Conservation (phyloP, 2,329 filamentous ascomycete genomes). For the Apiospora kogelbergensis region DNA sequence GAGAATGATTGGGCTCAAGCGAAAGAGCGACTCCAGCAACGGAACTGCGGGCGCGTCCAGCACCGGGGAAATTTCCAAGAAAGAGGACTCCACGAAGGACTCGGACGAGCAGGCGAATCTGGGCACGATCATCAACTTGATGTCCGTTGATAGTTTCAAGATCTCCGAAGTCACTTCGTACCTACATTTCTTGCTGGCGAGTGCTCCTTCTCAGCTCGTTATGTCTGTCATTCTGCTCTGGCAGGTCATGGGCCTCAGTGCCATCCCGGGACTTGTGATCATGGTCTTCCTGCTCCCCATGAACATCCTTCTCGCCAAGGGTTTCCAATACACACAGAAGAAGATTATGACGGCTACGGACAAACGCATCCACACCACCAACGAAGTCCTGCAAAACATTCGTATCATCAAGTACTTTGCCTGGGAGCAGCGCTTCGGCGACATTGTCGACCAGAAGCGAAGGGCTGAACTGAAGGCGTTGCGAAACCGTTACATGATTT, state of each 20-base stretch:
- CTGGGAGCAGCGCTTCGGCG: constrained; percentile 90
- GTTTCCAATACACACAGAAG: constrained; percentile 85
- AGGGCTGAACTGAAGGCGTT: constrained; percentile 74
- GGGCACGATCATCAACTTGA: constrained; percentile 98
- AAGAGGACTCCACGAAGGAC: constrained; percentile 29
- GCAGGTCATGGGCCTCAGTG: constrained; percentile 86
- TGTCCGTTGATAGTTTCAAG: constrained; percentile 99
- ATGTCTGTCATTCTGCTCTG: constrained; percentile 83
- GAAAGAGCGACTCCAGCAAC: constrained; percentile 45
- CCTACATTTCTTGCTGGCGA: constrained; percentile 91
- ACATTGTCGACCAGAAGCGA: constrained; percentile 86
- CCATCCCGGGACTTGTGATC: constrained; percentile 87
- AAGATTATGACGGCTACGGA: constrained; percentile 91
- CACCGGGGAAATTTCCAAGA: background rate
- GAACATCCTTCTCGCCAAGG: constrained; percentile 85
- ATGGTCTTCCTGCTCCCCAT: constrained; percentile 87
- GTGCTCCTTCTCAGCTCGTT: constrained; percentile 83
- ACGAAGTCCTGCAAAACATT: constrained; percentile 96
- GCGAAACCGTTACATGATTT: constrained; percentile 82
- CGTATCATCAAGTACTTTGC: constrained; percentile 99
- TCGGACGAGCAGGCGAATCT: constrained; percentile 79
- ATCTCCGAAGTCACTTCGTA: constrained; percentile 94
- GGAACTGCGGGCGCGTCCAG: background rate
- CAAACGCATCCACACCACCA: constrained; percentile 92
- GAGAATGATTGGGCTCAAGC: constrained; percentile 60